phyloP scores from a whole-genome alignment of 441 rosid species.

The Erodium chrysanthum region DNA sequence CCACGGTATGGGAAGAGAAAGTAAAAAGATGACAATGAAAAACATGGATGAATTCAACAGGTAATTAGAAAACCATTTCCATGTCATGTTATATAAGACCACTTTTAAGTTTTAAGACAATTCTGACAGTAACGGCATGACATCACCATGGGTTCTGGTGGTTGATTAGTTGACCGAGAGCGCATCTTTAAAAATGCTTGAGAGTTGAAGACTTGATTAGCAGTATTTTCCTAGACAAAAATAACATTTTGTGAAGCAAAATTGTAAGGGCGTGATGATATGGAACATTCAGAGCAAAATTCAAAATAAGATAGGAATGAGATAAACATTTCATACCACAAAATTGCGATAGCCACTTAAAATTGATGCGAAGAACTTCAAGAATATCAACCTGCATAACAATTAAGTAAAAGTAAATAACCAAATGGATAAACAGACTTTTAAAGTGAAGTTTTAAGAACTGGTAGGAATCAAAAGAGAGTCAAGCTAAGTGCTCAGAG shows the following conservation, averaged over 20 bases:
- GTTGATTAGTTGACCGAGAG: constrained; percentile 82
- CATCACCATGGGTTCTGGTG: constrained; percentile 82
- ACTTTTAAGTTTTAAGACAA: constrained; percentile 4
- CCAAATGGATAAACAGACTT: background rate
- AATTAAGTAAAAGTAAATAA: background rate
- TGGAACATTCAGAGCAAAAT: background rate
- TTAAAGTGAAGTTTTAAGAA: background rate
- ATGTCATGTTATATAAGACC: background rate
- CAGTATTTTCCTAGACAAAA: constrained; percentile 58
- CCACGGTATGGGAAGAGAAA: background rate
- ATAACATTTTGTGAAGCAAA: constrained; percentile 1
- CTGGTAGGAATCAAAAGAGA: constrained; percentile 1
- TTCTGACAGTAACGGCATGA: constrained; percentile 12
- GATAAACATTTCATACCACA: constrained; percentile 45
- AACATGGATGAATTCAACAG: background rate
- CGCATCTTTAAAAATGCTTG: constrained; percentile 92
- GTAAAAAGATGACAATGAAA: background rate
- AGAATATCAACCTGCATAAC: constrained; percentile 58
- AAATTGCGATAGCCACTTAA: constrained; percentile 93
- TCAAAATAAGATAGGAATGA: constrained; percentile 9
- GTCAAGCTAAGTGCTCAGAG: constrained; percentile 9
- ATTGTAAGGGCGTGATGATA: constrained; percentile 7
- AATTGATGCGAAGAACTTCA: constrained; percentile 87
- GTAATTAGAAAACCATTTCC: background rate
- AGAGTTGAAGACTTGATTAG: constrained; percentile 54